A percentile compares a stretch with the other conserved stretches of the same genome.
These are phyloP conservation scores for Patellifolia procumbens DNA, from an alignment of 179 eudicot genomes.

Conservation along the genomic window DNA sequence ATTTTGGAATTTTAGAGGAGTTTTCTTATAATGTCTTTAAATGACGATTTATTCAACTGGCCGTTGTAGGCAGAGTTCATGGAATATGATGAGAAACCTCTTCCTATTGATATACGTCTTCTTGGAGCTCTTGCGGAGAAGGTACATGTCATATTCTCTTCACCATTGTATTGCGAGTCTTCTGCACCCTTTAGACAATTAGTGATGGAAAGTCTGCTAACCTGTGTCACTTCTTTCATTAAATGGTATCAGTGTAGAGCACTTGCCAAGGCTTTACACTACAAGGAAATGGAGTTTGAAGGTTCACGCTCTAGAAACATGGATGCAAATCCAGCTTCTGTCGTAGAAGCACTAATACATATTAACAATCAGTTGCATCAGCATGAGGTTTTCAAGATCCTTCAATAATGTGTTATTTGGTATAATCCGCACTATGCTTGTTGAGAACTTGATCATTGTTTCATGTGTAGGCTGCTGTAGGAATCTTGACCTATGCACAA, in stretches of 20 bases:
- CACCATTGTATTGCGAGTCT: slow-evolving; percentile 2
- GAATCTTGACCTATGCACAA: slow-evolving; percentile 95
- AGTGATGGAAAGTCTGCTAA: slow-evolving; percentile 7
- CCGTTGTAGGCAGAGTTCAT: slow-evolving; percentile 88
- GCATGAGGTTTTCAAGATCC: slow-evolving; percentile 68
- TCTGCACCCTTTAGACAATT: background rate
- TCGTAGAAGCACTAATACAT: slow-evolving; percentile 96
- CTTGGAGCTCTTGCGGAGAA: slow-evolving; percentile 99
- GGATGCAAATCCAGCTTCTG: slow-evolving; percentile 94
- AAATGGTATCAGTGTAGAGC: slow-evolving; percentile 81
- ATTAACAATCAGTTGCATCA: slow-evolving; percentile 98
- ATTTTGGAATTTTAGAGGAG: too few relatives aligned
- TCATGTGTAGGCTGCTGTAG: slow-evolving; percentile 85
- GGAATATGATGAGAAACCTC: slow-evolving; percentile 99
- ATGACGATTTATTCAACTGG: slow-evolving; percentile 20
- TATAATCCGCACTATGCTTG: background rate
- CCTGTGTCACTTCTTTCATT: slow-evolving; percentile 21
- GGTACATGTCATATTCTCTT: slow-evolving; percentile 56
- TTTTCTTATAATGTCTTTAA: background rate
- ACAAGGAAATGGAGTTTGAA: slow-evolving; percentile 99
- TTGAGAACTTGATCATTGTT: slow-evolving; percentile 19
- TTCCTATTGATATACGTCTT: slow-evolving; percentile 97
- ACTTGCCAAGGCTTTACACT: slow-evolving; percentile 98
- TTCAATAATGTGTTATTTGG: background rate
- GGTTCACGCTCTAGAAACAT: slow-evolving; percentile 86